Base-by-base conservation (phyloP, 2,329 filamentous ascomycete species). In the Nemania diffusa region DNA sequence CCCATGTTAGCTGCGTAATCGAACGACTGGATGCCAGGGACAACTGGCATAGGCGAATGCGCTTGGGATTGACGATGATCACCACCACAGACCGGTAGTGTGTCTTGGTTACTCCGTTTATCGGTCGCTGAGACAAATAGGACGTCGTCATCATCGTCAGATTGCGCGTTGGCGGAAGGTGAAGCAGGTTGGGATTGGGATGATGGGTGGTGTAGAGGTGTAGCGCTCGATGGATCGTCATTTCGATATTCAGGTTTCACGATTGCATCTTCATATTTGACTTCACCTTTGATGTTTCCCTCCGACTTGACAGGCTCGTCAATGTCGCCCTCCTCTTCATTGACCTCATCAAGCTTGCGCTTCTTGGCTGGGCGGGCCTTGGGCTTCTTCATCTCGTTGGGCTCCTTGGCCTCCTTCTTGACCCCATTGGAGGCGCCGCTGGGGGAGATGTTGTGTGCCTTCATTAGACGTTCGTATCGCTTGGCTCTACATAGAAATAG, bases 391-490 rank as follows among this genome's bases (percentile, higher is more conserved):
- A 26, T 22, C 3, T 62, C 58, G 13, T 62, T 50, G 24, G 29
- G 32, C 26, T 58, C 67, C 37, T 57, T 64, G 50, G 70, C 48
- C 68, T 79, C 78, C 55, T 75, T 73, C 64, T 75, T 76, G 57
- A 71, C 51, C 15, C 76, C 76, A 58, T 71, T 66, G 11, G 64
- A 64, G 34, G 69, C 73, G 52, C 71, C 72, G 56, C 73, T 75
- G 57, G 74, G 57, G 9, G 71, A 57, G 61, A 90, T 85, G 27
- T 82, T 83, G 70, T 89, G 81, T 8, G 84, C 79, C 75, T 90
- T 89, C 79, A 90, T 82, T 75, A 92, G 83, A 34, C 90, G 86
- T 77, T 90, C 88, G 73, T 90, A 92, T 72, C 90, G 82, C 79
- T 92, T 92, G 69, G 88, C 86, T 1, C 90, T 92, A 73, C 67